A percentile compares a stretch with the other conserved stretches of the same genome.
phyloP scores from a whole-genome alignment of 208 protist species.

The Crithidia sp. region DNA sequence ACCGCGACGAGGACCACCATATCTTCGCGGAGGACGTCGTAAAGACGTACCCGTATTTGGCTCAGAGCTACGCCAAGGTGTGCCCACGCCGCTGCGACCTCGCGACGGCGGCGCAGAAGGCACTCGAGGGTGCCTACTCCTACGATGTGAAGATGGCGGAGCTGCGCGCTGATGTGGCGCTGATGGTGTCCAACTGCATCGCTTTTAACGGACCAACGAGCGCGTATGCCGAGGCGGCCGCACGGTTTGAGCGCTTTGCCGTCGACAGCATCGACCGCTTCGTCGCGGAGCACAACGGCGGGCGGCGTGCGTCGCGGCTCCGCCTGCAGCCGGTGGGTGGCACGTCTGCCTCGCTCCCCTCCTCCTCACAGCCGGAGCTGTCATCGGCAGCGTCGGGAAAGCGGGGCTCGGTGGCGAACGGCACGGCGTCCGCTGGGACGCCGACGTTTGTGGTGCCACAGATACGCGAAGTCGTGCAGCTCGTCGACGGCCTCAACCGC shows the following conservation, averaged over 20 bases:
- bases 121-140: constrained; percentile 65
- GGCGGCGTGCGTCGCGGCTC: constrained; percentile 66
- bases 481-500: constrained; percentile 67
- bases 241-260: constrained; percentile 71
- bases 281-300: constrained; percentile 59
- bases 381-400: no score
- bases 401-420: background rate
- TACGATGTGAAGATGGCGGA: constrained; percentile 52
- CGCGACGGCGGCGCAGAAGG: constrained; percentile 65
- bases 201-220: constrained; percentile 76
- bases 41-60: constrained; percentile 76
- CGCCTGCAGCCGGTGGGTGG: constrained; percentile 28
- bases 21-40: constrained; percentile 84
- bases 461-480: constrained; percentile 48
- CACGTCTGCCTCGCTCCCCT: no score
- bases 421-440: background rate
- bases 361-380: no score
- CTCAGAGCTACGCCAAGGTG: constrained; percentile 67
- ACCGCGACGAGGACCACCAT: constrained; percentile 74
- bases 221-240: constrained; percentile 54
- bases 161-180: constrained; percentile 66
- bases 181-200: constrained; percentile 90
- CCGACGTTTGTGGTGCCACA: constrained; percentile 9
- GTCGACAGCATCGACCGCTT: constrained; percentile 66
- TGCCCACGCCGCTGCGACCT: constrained; percentile 84